Conservation (phyloP, 2,329 filamentous ascomycete genomes). For the Penicillium sp. region DNA sequence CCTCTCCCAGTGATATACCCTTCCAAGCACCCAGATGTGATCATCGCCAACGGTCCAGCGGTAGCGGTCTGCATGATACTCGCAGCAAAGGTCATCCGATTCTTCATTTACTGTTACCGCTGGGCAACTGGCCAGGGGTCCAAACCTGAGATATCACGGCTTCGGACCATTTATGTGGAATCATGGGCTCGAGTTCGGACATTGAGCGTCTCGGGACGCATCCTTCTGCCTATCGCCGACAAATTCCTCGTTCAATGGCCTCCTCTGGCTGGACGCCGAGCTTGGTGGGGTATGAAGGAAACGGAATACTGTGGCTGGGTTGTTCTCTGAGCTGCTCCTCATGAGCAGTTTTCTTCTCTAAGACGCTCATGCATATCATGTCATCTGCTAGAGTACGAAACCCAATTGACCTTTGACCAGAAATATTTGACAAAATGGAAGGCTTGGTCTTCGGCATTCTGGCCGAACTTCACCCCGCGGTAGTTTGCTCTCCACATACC, state of each 20-base stretch:
- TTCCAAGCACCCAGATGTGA: constrained; percentile 65
- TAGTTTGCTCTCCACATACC: constrained; percentile 12
- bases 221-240: constrained; percentile 73
- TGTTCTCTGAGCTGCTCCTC: constrained; percentile 31
- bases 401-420: too few species aligned
- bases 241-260: constrained; percentile 82
- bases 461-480: background rate
- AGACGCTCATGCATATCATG: background rate
- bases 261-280: constrained; percentile 54
- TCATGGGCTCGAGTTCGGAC: constrained; percentile 84
- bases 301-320: constrained; percentile 43
- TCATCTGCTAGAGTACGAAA: background rate
- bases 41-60: constrained; percentile 86
- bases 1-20: constrained; percentile 23
- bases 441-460: background rate
- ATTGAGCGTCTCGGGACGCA: constrained; percentile 79
- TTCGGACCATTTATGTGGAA: constrained; percentile 84
- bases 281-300: constrained; percentile 42
- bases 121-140: constrained; percentile 12
- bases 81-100: constrained; percentile 58
- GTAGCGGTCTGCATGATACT: constrained; percentile 77
- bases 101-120: constrained; percentile 42
- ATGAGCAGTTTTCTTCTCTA: background rate
- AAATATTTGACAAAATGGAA: background rate
- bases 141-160: constrained; percentile 31